These are phyloP conservation scores for Trametes coccinea DNA, from an alignment of 768 basidiomycete genomes.

Conservation along the genomic window DNA sequence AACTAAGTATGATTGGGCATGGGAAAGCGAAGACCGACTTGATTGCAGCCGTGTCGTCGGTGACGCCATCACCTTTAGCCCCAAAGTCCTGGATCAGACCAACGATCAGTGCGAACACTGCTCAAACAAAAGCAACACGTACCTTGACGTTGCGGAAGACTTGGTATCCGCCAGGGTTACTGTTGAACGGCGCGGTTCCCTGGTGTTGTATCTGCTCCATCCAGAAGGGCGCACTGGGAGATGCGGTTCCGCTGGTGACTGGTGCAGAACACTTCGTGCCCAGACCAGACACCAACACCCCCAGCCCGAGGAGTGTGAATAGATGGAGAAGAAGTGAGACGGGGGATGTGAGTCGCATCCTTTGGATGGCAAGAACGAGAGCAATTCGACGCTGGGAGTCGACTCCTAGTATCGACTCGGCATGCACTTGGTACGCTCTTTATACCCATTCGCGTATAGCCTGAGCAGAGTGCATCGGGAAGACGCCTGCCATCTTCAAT, in stretches of 20 bases:
- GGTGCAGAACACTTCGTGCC: conserved; percentile 51
- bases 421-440: background rate
- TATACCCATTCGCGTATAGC: conserved; percentile 1
- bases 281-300: conserved; percentile 35
- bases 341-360: conserved; percentile 11
- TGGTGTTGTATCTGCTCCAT: conserved; percentile 69
- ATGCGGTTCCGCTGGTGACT: conserved; percentile 51
- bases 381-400: background rate
- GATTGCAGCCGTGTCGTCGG: conserved; percentile 76
- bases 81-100: conserved; percentile 38
- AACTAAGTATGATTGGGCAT: background rate
- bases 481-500: background rate
- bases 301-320: conserved; percentile 20
- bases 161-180: conserved; percentile 52
- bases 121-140: background rate
- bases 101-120: background rate
- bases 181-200: conserved; percentile 58
- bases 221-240: conserved; percentile 64
- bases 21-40: conserved; percentile 43
- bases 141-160: conserved; percentile 76
- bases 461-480: background rate
- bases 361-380: background rate
- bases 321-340: conserved; percentile 8
- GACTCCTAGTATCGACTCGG: background rate
- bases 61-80: conserved; percentile 58